phyloP scores from a whole-genome alignment of 106 monocot species.

The Acanthochlamys bracteata region DNA sequence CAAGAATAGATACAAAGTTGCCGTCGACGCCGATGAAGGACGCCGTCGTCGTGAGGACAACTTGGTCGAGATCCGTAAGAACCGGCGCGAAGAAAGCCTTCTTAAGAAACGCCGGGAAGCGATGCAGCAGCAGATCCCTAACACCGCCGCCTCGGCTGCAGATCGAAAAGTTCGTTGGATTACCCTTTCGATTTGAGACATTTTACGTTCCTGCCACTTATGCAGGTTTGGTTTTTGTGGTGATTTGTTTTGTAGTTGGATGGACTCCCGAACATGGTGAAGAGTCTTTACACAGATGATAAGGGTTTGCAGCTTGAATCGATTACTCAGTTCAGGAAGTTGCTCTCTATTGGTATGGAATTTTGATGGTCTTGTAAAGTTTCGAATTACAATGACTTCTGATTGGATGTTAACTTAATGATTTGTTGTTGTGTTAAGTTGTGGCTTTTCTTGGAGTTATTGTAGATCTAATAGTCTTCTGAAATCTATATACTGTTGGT shows the following conservation, averaged over 20 bases:
- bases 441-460: too few species aligned
- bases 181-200: too few species aligned
- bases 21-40: slow-evolving; percentile 69
- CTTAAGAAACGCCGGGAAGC: slow-evolving; percentile 29
- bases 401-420: too few species aligned
- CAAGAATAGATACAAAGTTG: slow-evolving; percentile 63
- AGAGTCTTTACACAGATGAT: slow-evolving; percentile 32
- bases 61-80: slow-evolving; percentile 69
- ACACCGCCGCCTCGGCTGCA: not conserved
- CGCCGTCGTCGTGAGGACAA: slow-evolving; percentile 54
- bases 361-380: too few species aligned
- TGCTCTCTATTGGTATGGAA: slow-evolving; percentile 30
- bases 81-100: slow-evolving; percentile 41
- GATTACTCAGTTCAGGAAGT: slow-evolving; percentile 28
- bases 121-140: slow-evolving; percentile 18
- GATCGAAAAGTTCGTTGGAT: slow-evolving; percentile 4
- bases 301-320: slow-evolving; percentile 21
- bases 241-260: slow-evolving; percentile 20
- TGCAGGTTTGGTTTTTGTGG: too few species aligned
- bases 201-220: too few species aligned
- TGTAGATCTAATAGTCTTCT: too few species aligned
- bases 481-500: too few species aligned
- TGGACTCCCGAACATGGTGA: slow-evolving; percentile 30
- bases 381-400: too few species aligned
- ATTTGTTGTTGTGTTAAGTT: too few species aligned